phyloP scores from a whole-genome alignment of 148 eudicot species.

The Heliosperma pusillum region DNA sequence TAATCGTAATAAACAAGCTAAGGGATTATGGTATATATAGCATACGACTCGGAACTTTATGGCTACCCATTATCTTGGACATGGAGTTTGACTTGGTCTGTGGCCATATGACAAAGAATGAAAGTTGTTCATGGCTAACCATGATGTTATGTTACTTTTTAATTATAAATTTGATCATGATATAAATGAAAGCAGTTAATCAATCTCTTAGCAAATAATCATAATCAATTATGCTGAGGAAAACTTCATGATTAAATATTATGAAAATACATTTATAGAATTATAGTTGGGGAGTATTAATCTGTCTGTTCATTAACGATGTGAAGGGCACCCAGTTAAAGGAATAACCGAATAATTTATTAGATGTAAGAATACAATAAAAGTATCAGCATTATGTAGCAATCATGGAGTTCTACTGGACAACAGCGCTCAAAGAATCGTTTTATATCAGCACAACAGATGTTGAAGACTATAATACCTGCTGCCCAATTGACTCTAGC shows the following conservation, averaged over 20 bases:
- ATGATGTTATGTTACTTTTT: not conserved
- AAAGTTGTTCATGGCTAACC: slow-evolving; percentile 3
- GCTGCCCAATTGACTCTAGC: not conserved
- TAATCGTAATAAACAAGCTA: not conserved
- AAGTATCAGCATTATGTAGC: slow-evolving; percentile 14
- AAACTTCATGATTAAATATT: not conserved
- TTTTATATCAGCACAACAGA: slow-evolving; percentile 20
- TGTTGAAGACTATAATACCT: slow-evolving; percentile 12
- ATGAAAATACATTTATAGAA: not conserved
- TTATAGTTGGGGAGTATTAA: too few relatives aligned
- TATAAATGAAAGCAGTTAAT: not conserved
- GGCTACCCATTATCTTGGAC: not conserved
- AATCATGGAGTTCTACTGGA: slow-evolving; percentile 6
- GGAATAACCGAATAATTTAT: slow-evolving; percentile 11
- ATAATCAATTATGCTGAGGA: not conserved
- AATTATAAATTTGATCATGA: not conserved
- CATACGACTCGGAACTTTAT: not conserved
- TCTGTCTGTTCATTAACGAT: not conserved
- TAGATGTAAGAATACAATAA: not conserved
- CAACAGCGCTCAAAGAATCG: not conserved
- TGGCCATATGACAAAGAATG: not conserved
- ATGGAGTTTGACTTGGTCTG: not conserved
- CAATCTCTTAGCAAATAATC: not conserved
- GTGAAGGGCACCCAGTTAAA: not conserved
- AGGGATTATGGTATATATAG: not conserved